Base-by-base conservation (phyloP, 1,284 basidiomycete species). In the Sparassis latifolia region DNA sequence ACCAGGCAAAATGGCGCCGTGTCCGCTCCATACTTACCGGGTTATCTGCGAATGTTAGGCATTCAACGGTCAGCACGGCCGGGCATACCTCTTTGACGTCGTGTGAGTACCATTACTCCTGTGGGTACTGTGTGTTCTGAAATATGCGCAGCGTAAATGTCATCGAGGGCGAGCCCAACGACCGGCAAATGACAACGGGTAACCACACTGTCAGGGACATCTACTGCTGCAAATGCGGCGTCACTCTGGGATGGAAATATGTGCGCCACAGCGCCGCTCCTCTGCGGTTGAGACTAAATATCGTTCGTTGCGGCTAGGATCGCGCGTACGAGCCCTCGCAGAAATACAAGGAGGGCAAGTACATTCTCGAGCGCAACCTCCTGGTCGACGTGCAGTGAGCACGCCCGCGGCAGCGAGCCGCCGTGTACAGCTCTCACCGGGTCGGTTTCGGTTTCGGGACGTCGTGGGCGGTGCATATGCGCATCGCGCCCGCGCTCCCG, bases 281-380 rank as follows among this genome's bases (percentile, higher is more conserved):
- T 37, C 1, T 20, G 20, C 20, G 20, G 20, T 20, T 20, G 20
- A 20, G 20, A 20, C 20, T 20, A 20, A 20, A 20, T 20, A 20
- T 20, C 35, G 7, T 37, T 37, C 35, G 44, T 46, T 48, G 48
- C 32, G 43, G 40, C n/a, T 63, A 97, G 95, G 95, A 97, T 68
- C 81, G 82, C 51, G 96, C 96, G 4, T 97, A 86, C 66, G 93
- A 97, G 63, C 64, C 76, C 5, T 78, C 82, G 10, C 95, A 99
- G 76, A 93, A 91, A 69, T 99, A 99, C 79, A 99, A 99, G 68
- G 96, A 99, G 74, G 93, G 93, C 67, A 95, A 95, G 74, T 97
- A 83, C 68, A 98, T 99, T 66, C 86, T 99, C 52, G 96, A 99
- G 71, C 86, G 91, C 63, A 90, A 90, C 64, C 77, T 94, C 62